These are phyloP conservation scores for Penicillium ochrochloron DNA, from an alignment of 495 filamentous ascomycete genomes.

Conservation along the genomic window DNA sequence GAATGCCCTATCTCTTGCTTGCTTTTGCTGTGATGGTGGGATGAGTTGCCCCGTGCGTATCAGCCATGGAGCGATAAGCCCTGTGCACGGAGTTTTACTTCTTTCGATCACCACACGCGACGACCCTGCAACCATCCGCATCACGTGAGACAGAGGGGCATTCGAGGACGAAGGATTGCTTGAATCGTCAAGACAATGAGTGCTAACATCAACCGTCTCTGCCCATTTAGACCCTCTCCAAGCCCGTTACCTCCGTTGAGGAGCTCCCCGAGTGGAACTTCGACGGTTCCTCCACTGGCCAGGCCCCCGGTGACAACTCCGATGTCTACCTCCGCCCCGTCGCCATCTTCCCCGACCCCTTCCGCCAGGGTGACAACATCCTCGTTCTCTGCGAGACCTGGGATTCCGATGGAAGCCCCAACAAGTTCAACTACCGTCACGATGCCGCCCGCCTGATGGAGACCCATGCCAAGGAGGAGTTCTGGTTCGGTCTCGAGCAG, in stretches of 20 bases:
- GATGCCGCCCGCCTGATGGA: constrained; percentile 88
- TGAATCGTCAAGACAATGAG: neutral
- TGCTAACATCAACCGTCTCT: constrained; percentile 16
- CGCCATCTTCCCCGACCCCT: constrained; percentile 89
- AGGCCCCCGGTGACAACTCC: constrained; percentile 95
- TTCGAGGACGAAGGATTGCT: neutral
- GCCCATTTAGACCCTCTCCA: constrained; percentile 70
- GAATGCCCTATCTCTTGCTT: neutral
- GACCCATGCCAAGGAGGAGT: constrained; percentile 77
- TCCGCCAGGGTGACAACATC: constrained; percentile 85
- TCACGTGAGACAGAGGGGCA: constrained; percentile 39
- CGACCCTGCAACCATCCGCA: constrained; percentile 37
- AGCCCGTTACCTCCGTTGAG: constrained; percentile 64
- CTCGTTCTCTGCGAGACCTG: constrained; percentile 94
- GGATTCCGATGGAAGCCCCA: constrained; percentile 94
- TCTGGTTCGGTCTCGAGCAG: constrained; percentile 99
- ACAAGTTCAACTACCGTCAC: constrained; percentile 98
- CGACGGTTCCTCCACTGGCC: constrained; percentile 92
- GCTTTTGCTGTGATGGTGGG: neutral
- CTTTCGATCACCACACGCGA: constrained; percentile 20
- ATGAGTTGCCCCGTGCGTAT: constrained; percentile 25
- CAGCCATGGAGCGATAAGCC: constrained; percentile 33
- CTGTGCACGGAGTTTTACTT: constrained; percentile 31
- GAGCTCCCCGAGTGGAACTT: constrained; percentile 99
- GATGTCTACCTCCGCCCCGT: constrained; percentile 96